Evolutionary conservation across 73 alveolate species (phyloP), one percentile per base, ranked within the genome.

Genomic region (Halteria grandinella): DNA sequence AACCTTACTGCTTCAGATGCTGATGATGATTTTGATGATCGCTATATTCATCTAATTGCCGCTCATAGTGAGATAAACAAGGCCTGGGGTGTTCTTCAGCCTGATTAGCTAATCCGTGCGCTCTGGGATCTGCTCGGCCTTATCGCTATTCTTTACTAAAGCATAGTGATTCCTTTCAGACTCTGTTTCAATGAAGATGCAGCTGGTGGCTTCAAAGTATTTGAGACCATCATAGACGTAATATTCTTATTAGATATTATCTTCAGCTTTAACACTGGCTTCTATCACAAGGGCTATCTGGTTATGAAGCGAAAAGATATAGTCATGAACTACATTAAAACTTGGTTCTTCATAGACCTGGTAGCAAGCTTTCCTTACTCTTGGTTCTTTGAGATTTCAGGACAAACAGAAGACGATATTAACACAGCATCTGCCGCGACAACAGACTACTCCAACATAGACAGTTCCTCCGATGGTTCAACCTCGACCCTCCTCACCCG

Each of bases 231-330:
- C 43, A 72, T 81, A 54, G 89, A 84, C 36, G 10, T 80, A 0
- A 28, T 34, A 4, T 87, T 80, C 43, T 14, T 70, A 58, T 0
- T 73, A 1, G 95, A 87, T 49, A 54, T 87, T 20, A 49, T 57
- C 7, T 45, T 87, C 44, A 73, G 44, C 43, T 80, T 81, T 33
- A 87, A 87, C 57, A 87, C 95, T 21, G 95, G 95, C 24, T 72
- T 59, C 43, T 87, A 87, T 34, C 17, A 49, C 0, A 39, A 75
- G 21, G 95, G 95, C 15, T 27, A 82, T 21, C 53, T 87, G 27
- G 58, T 71, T 17, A 87, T 80, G 95, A 75, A 81, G 53, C 43
- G 95, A 36, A 57, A 55, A 43, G 76, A 75, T 12, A 60, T 82
- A 10, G 58, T 85, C 12, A 23, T 25, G 53, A 43, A 49, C 25